These are phyloP conservation scores for Tetragonia tetragonoides DNA, from an alignment of 148 eudicot genomes.

Conservation along the genomic window DNA sequence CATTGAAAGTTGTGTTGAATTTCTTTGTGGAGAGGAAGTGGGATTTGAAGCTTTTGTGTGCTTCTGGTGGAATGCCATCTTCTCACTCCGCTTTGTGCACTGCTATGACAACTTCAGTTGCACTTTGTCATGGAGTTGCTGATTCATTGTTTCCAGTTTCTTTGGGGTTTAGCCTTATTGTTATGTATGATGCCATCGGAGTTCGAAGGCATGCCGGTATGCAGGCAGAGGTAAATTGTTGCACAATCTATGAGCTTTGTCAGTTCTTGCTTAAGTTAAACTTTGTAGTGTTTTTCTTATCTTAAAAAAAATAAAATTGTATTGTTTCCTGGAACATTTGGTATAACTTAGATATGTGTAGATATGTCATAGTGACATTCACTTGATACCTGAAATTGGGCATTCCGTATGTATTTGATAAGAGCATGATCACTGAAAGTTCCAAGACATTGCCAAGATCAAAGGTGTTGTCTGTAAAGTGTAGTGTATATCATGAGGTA, in stretches of 20 bases:
- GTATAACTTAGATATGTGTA: neutral
- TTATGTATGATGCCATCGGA: constrained; percentile 96
- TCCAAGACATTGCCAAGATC: neutral
- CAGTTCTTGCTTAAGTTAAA: neutral
- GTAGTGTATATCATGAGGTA: neutral
- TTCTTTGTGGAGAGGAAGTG: constrained; percentile 77
- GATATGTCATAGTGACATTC: neutral
- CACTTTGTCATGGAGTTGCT: constrained; percentile 76
- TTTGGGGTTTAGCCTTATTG: constrained; percentile 85
- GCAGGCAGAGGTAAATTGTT: constrained; percentile 75
- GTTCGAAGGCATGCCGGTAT: constrained; percentile 93
- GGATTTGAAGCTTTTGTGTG: constrained; percentile 61
- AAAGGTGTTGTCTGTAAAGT: neutral
- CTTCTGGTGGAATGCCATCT: constrained; percentile 98
- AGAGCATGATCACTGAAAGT: neutral
- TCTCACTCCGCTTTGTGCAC: constrained; percentile 88
- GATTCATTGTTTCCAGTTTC: constrained; percentile 88
- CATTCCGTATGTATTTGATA: no score
- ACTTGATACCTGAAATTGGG: neutral
- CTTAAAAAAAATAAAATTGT: no score
- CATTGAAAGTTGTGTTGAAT: constrained; percentile 59
- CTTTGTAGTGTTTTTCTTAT: neutral
- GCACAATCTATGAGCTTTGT: neutral
- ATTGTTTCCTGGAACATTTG: no score
- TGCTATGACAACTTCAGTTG: constrained; percentile 84